phyloP scores from a whole-genome alignment of 2,329 filamentous ascomycete genomes.

The Beauveria sp. region DNA sequence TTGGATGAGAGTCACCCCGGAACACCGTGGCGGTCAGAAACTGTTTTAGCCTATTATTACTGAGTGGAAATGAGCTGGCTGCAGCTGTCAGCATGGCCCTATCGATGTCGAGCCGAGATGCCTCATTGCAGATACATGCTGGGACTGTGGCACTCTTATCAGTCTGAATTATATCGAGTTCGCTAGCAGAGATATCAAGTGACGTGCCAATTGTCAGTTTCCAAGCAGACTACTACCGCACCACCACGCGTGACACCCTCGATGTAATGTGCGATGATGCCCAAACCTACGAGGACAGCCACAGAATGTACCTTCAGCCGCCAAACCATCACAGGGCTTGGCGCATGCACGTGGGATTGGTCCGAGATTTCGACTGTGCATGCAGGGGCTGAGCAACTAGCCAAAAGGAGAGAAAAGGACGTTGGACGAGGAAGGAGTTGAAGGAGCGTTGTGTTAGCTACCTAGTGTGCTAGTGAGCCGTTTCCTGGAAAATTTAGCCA shows the following conservation, averaged over 20 bases:
- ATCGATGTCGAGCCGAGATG: neutral
- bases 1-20: neutral
- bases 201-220: too few species aligned
- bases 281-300: neutral
- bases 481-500: too few species aligned
- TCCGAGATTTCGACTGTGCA: neutral
- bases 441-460: neutral
- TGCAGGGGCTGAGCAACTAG: neutral
- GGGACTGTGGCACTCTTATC: neutral
- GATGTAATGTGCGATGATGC: neutral
- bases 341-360: constrained; percentile 1
- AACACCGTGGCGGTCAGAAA: neutral
- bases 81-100: neutral
- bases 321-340: constrained; percentile 1
- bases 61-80: neutral
- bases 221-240: neutral
- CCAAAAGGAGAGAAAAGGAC: neutral
- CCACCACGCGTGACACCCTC: neutral
- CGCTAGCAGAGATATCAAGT: too few species aligned
- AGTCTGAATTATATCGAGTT: too few species aligned
- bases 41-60: neutral
- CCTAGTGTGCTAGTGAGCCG: too few species aligned
- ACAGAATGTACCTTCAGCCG: neutral
- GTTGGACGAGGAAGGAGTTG: neutral
- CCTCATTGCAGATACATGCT: neutral